These are phyloP conservation scores for Psilocybe azurescens DNA, from an alignment of 768 basidiomycete species.

Conservation along the genomic window DNA sequence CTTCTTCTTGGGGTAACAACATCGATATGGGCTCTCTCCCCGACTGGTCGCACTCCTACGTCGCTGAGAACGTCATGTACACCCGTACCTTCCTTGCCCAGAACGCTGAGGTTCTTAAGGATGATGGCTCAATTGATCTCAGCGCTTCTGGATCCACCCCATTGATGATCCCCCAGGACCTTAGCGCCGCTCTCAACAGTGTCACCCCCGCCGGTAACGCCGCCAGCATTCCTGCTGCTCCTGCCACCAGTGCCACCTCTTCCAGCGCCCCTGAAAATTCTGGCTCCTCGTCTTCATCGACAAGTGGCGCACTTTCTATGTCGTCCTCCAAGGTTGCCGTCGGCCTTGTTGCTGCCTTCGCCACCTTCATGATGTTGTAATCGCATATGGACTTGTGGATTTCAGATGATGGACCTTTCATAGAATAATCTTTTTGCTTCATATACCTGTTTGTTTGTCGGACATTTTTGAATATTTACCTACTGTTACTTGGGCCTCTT, in stretches of 20 bases:
- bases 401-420: constrained; percentile 30
- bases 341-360: constrained; percentile 49
- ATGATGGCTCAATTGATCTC: constrained; percentile 58
- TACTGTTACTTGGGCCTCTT: constrained; percentile 26
- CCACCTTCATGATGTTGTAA: constrained; percentile 57
- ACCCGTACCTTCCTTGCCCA: constrained; percentile 49
- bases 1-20: constrained; percentile 64
- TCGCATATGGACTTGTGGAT: constrained; percentile 11
- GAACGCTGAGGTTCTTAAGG: constrained; percentile 55
- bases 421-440: constrained; percentile 30
- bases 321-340: constrained; percentile 55
- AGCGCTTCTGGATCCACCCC: constrained; percentile 46
- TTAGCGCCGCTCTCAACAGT: constrained; percentile 49
- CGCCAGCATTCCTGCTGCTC: constrained; percentile 30
- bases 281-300: constrained; percentile 14
- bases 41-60: constrained; percentile 50
- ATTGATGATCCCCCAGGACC: constrained; percentile 65
- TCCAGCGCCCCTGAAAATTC: constrained; percentile 28
- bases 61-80: constrained; percentile 64
- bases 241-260: constrained; percentile 32
- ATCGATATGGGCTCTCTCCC: constrained; percentile 64
- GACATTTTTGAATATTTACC: constrained; percentile 20
- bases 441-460: constrained; percentile 35
- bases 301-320: constrained; percentile 51
- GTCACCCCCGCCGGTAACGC: constrained; percentile 30